These are phyloP conservation scores for Picea sitchensis DNA, from an alignment of 75 land plant species.

Conservation along the genomic window DNA sequence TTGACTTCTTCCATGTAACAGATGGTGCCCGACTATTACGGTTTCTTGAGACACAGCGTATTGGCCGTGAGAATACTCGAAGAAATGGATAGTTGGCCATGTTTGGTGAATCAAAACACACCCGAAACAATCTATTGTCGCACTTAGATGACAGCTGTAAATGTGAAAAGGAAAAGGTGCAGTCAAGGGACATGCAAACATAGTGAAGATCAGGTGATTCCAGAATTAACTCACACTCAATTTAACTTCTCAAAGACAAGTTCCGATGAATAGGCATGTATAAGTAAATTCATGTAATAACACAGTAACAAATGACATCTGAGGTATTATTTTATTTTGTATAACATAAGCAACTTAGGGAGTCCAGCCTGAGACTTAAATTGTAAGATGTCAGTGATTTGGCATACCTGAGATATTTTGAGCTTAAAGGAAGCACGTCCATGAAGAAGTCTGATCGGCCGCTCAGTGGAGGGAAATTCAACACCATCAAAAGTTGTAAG, in stretches of 20 bases:
- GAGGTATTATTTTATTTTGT: not conserved
- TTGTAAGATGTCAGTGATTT: not conserved
- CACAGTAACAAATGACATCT: not conserved
- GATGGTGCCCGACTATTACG: conserved; percentile 45
- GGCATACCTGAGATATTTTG: conserved; percentile 80
- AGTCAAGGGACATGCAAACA: not conserved
- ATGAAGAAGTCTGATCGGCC: conserved; percentile 63
- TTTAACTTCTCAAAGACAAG: not conserved
- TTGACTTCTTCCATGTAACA: conserved; percentile 32
- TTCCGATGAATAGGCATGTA: not conserved
- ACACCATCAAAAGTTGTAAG: conserved; percentile 77
- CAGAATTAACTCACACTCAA: not conserved
- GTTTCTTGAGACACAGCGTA: conserved; percentile 79
- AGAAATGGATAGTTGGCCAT: conserved; percentile 64
- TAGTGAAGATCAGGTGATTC: not conserved
- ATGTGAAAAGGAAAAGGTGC: conserved; percentile 4
- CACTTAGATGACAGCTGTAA: conserved; percentile 91
- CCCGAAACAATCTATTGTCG: conserved; percentile 76
- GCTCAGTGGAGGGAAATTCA: conserved; percentile 65
- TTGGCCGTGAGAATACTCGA: conserved; percentile 64
- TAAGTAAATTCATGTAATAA: not conserved
- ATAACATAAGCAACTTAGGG: not conserved
- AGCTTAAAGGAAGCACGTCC: conserved; percentile 95
- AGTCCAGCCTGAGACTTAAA: not conserved
- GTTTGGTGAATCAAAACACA: conserved; percentile 54